Base-by-base conservation (phyloP, 768 basidiomycete species). In the Panaeolus cyanescens region DNA sequence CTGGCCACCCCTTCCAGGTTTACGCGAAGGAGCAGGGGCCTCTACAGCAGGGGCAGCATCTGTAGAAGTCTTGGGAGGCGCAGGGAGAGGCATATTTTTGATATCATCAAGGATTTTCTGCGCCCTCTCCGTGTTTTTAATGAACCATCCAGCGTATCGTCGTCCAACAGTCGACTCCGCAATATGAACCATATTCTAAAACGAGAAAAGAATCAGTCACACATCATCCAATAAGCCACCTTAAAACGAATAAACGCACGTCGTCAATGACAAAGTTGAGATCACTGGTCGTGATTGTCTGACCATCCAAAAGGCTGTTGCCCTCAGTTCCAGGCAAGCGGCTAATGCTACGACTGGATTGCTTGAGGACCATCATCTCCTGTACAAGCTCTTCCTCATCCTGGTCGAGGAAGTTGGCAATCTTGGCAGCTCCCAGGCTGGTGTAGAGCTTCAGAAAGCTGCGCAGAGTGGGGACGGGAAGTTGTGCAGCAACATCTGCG, bases 281-380 rank as follows among this genome's bases (percentile, higher is more conserved):
- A 76, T 99, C 96, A 75, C 93, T 95, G 53, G 92, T 95, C 22
- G 90, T 88, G 70, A 93, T 90, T 70, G 85, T 88, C 70, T 95
- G 87, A 1, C 96, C 96, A 63, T 91, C 91, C 62, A 99, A 79
- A 34, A 97, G 73, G 58, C 89, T 80, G 17, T 81, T 80, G 39
- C 77, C 73, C 62, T 83, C 76, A 32, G 72, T 79, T 68, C 82
- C 90, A 37, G 79, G 77, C 34, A 88, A 83, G 73, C 91, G 82
- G 72, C 86, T 88, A 58, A 90, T 75, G 61, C 91, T 92, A 69
- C 93, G 82, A 67, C 91, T 92, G 0, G 88, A 87, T 64, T 91
- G 89, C 80, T 99, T 99, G 77, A 97, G 85, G 42, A 94, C 89
- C 95, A 99, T 97, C 83, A 99, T 85, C 83, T 96, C 92, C 76